Conservation (phyloP, 352 stramenopile species). For the Ochromonadaceae sp. region DNA sequence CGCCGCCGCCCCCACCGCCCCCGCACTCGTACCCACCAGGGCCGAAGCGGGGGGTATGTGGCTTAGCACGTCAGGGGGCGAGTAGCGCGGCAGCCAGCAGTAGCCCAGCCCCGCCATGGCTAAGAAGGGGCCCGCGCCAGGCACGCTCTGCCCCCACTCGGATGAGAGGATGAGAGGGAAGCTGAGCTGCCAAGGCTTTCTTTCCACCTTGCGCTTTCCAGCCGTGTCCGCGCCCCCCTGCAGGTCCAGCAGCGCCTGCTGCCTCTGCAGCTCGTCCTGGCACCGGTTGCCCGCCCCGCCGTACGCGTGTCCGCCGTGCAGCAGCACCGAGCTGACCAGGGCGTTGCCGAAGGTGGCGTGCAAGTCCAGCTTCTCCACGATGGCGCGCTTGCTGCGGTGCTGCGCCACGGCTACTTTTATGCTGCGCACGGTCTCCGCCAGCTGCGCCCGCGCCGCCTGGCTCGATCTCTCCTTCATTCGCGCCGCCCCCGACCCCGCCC, state of each 20-base stretch:
- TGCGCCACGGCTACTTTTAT: no score
- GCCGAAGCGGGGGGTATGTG: not conserved
- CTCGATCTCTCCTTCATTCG: no score
- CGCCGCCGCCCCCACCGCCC: not conserved
- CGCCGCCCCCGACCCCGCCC: no score
- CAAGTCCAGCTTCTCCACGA: not conserved
- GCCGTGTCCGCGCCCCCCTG: no score
- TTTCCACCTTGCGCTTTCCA: no score
- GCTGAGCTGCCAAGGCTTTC: not conserved
- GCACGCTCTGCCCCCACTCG: not conserved
- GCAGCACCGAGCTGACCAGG: not conserved
- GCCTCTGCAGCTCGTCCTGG: not conserved
- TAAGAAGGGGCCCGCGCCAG: not conserved
- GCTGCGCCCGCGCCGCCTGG: no score
- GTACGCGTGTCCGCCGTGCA: not conserved
- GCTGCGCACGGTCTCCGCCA: no score
- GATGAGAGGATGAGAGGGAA: constrained; percentile 4
- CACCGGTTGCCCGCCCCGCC: not conserved
- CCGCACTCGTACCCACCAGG: not conserved
- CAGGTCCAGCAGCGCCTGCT: not conserved
- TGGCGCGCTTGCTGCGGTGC: not conserved
- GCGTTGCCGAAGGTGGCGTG: not conserved
- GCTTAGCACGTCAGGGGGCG: not conserved
- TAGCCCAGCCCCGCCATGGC: not conserved
- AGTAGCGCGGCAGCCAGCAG: constrained; percentile 3